Percentiles rank a stretch among this genome's conserved stretches.
Evolutionary conservation across 805 yeast genomes (phyloP).

Genomic region (Pichia manshurica): DNA sequence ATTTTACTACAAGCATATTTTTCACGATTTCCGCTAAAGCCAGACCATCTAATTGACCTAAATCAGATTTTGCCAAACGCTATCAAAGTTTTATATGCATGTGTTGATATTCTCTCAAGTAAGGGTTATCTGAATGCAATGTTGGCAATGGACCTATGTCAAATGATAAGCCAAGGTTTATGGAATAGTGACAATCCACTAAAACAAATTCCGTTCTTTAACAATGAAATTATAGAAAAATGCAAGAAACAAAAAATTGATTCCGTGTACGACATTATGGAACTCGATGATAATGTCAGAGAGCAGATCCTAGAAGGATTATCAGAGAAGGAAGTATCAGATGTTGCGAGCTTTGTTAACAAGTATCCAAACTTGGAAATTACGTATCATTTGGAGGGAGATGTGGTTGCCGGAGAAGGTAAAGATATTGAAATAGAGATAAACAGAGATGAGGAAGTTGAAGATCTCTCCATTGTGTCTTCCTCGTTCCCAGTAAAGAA

Average conservation of each 20-base stretch:
- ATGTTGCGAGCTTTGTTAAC: constrained; percentile 84
- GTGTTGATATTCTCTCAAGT: constrained; percentile 70
- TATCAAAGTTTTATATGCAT: constrained; percentile 52
- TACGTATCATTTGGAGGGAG: constrained; percentile 43
- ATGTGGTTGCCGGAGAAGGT: constrained; percentile 40
- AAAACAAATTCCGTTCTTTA: constrained; percentile 73
- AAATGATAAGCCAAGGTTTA: constrained; percentile 80
- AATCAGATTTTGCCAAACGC: constrained; percentile 43
- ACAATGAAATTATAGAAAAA: constrained; percentile 42
- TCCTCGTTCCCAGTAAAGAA: constrained; percentile 56
- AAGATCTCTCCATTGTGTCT: constrained; percentile 52
- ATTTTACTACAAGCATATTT: constrained; percentile 77
- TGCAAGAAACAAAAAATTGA: constrained; percentile 54
- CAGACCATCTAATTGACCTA: constrained; percentile 57
- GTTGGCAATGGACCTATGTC: constrained; percentile 79
- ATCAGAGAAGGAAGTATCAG: constrained; percentile 42
- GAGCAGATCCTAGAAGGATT: constrained; percentile 53
- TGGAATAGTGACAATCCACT: constrained; percentile 79
- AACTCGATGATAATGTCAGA: constrained; percentile 60
- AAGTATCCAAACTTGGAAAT: constrained; percentile 82
- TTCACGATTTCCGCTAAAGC: constrained; percentile 55
- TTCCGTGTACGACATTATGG: constrained; percentile 74
- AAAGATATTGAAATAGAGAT: constrained; percentile 43
- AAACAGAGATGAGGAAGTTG: constrained; percentile 72
- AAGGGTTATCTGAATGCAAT: constrained; percentile 77